These are phyloP conservation scores for Dactylonectria macrodidyma DNA, from an alignment of 2,329 filamentous ascomycete genomes.

Conservation along the genomic window DNA sequence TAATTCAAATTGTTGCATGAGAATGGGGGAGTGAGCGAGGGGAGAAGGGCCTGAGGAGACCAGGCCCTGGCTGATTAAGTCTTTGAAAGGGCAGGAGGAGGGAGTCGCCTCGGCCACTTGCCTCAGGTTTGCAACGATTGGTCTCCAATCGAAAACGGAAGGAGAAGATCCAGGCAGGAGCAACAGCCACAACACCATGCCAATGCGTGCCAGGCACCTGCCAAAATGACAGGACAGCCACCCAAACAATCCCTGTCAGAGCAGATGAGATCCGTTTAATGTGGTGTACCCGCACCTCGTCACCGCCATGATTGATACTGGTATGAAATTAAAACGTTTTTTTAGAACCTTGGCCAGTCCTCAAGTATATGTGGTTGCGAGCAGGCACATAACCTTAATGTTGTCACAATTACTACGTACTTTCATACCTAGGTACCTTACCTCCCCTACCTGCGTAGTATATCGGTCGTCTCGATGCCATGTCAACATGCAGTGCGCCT, in stretches of 20 bases:
- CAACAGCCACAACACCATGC: constrained; percentile 3
- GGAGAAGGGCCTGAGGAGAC: constrained; percentile 1
- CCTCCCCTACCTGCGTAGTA: too few relatives aligned
- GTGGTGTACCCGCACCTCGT: neutral
- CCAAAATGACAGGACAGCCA: neutral
- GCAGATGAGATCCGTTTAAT: neutral
- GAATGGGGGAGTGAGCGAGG: neutral
- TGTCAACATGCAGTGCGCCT: too few relatives aligned
- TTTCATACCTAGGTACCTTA: too few relatives aligned
- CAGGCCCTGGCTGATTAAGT: neutral
- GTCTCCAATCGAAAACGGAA: constrained; percentile 9
- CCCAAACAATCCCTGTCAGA: neutral
- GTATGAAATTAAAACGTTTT: too few relatives aligned
- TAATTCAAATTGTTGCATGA: constrained; percentile 4
- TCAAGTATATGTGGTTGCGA: too few relatives aligned
- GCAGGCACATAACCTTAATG: too few relatives aligned
- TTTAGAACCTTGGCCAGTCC: too few relatives aligned
- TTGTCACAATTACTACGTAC: too few relatives aligned
- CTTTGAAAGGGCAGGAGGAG: neutral
- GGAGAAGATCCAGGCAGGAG: constrained; percentile 7
- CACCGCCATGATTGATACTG: neutral
- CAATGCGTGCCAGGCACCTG: constrained; percentile 14
- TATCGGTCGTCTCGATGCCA: too few relatives aligned
- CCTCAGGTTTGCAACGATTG: constrained; percentile 17
- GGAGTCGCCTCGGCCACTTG: constrained; percentile 1